Percentiles rank a stretch among this genome's conserved stretches.
Evolutionary conservation across 306 rosid species (phyloP).

Genomic region (Ormosia emarginata): DNA sequence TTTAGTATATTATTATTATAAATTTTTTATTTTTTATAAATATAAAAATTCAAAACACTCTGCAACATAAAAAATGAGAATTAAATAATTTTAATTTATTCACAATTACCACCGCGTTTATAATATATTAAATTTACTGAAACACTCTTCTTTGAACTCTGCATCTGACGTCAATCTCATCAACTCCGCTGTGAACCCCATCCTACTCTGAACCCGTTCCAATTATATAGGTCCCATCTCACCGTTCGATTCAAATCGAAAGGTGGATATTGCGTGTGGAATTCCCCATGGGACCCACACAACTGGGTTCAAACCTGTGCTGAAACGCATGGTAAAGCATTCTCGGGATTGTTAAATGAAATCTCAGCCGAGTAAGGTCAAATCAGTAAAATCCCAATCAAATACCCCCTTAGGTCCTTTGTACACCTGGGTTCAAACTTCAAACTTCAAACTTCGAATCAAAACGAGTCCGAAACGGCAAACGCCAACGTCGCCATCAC

Average conservation of each 20-base stretch:
- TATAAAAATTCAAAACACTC: background rate
- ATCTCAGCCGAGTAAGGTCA: background rate
- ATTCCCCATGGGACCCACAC: constrained; percentile 26
- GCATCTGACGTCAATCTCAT: constrained; percentile 25
- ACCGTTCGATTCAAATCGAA: background rate
- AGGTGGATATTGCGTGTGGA: background rate
- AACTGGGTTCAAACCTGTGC: background rate
- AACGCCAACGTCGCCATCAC: constrained; percentile 7
- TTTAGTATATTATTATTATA: too few species aligned
- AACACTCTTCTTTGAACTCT: constrained; percentile 17
- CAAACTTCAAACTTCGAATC: too few species aligned
- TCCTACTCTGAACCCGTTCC: background rate
- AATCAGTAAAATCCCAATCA: constrained; percentile 12
- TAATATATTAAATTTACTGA: background rate
- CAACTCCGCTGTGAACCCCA: background rate
- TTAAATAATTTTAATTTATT: background rate
- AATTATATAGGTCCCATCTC: constrained; percentile 26
- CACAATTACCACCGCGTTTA: too few species aligned
- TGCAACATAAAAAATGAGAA: background rate
- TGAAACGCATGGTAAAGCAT: constrained; percentile 22
- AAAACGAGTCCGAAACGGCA: background rate
- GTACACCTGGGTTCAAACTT: too few species aligned
- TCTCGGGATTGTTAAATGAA: constrained; percentile 17
- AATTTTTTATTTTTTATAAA: too few species aligned
- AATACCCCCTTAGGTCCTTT: background rate